Conservation (phyloP, 2,329 filamentous ascomycete species). For the Fusarium sp. region DNA sequence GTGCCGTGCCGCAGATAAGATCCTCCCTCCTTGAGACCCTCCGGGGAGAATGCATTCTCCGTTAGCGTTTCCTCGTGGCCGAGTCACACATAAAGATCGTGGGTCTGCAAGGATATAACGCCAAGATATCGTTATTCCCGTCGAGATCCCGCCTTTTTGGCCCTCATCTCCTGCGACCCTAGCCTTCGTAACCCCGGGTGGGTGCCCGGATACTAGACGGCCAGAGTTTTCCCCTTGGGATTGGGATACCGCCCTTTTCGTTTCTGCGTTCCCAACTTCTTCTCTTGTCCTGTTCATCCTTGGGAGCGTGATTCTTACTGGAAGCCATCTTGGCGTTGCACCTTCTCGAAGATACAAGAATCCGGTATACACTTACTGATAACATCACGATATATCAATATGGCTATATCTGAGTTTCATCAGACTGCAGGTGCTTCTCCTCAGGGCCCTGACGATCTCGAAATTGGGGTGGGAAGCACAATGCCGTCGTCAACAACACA, state of each 20-base stretch:
- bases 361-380: background rate
- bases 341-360: background rate
- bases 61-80: constrained; percentile 39
- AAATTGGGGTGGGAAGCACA: constrained; percentile 33
- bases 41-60: constrained; percentile 17
- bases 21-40: constrained; percentile 19
- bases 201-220: constrained; percentile 31
- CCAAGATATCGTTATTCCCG: constrained; percentile 45
- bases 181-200: constrained; percentile 40
- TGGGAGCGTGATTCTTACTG: background rate
- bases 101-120: constrained; percentile 25
- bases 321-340: background rate
- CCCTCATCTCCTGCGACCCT: constrained; percentile 38
- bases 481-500: constrained; percentile 20
- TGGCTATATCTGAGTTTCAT: constrained; percentile 26
- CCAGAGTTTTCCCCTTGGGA: constrained; percentile 15
- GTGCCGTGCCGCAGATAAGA: constrained; percentile 27
- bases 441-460: constrained; percentile 31
- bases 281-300: constrained; percentile 5
- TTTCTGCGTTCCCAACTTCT: background rate
- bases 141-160: constrained; percentile 40
- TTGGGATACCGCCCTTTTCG: constrained; percentile 10
- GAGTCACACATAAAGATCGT: constrained; percentile 35
- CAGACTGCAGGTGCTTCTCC: constrained; percentile 13
- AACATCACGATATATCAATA: constrained; percentile 8